These are phyloP conservation scores for Aureobasidium sp. DNA, from an alignment of 2,329 filamentous ascomycete species.

Conservation along the genomic window DNA sequence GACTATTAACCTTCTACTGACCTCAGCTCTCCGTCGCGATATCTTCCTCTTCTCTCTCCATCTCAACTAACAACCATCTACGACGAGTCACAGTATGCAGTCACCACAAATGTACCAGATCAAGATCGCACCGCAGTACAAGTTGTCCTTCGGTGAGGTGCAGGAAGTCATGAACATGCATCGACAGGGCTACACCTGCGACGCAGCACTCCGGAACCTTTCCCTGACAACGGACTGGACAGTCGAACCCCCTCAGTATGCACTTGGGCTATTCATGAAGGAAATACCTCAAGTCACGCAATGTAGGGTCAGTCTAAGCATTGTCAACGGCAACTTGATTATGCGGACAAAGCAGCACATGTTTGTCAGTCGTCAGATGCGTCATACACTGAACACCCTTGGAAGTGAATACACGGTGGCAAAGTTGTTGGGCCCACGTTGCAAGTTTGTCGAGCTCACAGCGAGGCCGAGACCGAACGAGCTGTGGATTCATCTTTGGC, in stretches of 20 bases:
- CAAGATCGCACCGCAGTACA: not conserved
- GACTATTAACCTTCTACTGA: not conserved
- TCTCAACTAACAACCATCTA: not conserved
- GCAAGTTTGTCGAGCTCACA: too few relatives aligned
- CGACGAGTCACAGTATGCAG: not conserved
- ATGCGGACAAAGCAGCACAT: not conserved
- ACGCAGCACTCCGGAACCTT: not conserved
- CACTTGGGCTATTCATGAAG: too few relatives aligned
- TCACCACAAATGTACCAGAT: not conserved
- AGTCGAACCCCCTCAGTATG: not conserved
- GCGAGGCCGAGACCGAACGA: too few relatives aligned
- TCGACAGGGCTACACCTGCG: not conserved
- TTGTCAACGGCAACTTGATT: not conserved
- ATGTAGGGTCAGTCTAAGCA: not conserved
- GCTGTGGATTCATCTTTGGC: not conserved
- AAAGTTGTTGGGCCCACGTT: too few relatives aligned
- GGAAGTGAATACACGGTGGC: too few relatives aligned
- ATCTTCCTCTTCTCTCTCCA: not conserved
- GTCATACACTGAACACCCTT: too few relatives aligned
- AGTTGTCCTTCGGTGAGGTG: not conserved
- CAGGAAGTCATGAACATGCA: not conserved
- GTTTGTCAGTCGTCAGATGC: not conserved
- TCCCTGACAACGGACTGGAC: not conserved
- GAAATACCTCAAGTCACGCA: not conserved
- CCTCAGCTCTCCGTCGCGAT: not conserved